Percentiles rank a stretch among this genome's conserved stretches.
These are phyloP conservation scores for Wallacemonas collosoma DNA, from an alignment of 208 protist genomes.

Conservation along the genomic window DNA sequence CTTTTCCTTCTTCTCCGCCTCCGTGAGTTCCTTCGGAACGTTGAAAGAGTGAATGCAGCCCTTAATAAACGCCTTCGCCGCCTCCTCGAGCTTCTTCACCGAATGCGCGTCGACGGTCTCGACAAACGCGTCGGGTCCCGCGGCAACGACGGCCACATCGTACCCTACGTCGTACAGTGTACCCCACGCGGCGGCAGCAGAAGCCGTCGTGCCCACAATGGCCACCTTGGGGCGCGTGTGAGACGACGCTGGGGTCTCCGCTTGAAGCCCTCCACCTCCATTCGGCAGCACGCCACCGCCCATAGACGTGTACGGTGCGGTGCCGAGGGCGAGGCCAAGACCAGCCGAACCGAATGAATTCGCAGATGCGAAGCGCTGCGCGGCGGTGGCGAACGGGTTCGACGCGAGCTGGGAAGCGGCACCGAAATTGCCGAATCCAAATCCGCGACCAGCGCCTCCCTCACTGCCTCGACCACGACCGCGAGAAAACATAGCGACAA, in stretches of 20 bases:
- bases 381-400: neutral
- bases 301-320: neutral
- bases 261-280: too few relatives aligned
- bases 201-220: constrained; percentile 26
- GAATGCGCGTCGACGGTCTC: neutral
- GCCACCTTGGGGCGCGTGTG: constrained; percentile 19
- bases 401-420: neutral
- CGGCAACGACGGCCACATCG: constrained; percentile 21
- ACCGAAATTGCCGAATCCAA: neutral
- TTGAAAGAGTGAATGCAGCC: constrained; percentile 23
- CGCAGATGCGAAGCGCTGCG: neutral
- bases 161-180: constrained; percentile 22
- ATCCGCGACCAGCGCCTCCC: neutral
- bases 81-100: neutral
- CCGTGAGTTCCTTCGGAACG: constrained; percentile 11
- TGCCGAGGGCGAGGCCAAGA: neutral
- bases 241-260: neutral
- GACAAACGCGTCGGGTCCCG: neutral
- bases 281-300: too few relatives aligned
- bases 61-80: constrained; percentile 23
- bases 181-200: constrained; percentile 19
- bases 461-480: constrained; percentile 7
- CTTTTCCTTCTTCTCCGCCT: constrained; percentile 12
- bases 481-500: neutral
- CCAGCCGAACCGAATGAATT: neutral